A percentile compares a stretch with the other conserved stretches of the same genome.
Evolutionary conservation across 352 stramenopile species (phyloP).

Genomic region (Pythium chondricola): DNA sequence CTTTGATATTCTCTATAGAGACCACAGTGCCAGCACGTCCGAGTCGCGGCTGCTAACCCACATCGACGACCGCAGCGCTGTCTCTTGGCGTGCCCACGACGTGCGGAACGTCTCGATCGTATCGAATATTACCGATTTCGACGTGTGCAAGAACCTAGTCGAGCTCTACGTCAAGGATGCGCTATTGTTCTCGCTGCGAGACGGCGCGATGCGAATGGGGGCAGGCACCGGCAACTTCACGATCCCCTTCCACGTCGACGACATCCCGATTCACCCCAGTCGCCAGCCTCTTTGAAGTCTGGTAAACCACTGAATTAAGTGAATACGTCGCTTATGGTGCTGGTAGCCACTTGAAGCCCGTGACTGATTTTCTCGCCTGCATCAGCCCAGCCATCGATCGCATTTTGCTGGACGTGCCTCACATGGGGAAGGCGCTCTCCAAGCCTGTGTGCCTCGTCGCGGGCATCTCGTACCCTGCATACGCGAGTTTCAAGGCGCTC

Average conservation of each 20-base stretch:
- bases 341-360: no score
- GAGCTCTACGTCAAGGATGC: conserved; percentile 56
- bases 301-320: no score
- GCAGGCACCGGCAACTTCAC: conserved; percentile 58
- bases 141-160: conserved; percentile 57
- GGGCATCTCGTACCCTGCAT: conserved; percentile 56
- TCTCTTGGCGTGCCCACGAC: conserved; percentile 54
- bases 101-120: conserved; percentile 59
- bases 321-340: conserved; percentile 9
- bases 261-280: conserved; percentile 53
- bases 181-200: conserved; percentile 61
- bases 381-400: no score
- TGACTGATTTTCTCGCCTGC: not conserved
- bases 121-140: conserved; percentile 49
- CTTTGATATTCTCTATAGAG: conserved; percentile 62
- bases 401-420: no score
- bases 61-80: conserved; percentile 40
- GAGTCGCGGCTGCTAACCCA: conserved; percentile 35
- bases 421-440: conserved; percentile 52
- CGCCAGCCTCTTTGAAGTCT: no score
- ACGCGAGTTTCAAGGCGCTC: conserved; percentile 73
- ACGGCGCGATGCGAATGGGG: conserved; percentile 48
- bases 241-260: conserved; percentile 60
- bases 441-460: conserved; percentile 45
- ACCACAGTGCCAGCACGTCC: conserved; percentile 4